phyloP scores from a whole-genome alignment of 352 stramenopile genomes.

The Pythium dissimile region DNA sequence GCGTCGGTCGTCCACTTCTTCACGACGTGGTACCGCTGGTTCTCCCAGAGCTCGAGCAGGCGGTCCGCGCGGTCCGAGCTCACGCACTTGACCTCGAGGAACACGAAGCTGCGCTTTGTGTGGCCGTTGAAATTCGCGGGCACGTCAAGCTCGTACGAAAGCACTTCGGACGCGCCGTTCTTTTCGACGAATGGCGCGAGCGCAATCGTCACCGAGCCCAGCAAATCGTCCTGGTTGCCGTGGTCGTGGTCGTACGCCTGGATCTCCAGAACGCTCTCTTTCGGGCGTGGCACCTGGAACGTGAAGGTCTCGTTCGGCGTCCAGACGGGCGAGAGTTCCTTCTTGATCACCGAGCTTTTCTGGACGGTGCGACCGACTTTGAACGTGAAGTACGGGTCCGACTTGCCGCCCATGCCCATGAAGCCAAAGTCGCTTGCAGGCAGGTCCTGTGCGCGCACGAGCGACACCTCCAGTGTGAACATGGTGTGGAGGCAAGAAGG shows the following conservation, averaged over 20 bases:
- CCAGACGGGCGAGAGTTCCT: slow-evolving; percentile 70
- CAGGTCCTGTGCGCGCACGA: slow-evolving; percentile 67
- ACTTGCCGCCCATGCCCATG: slow-evolving; percentile 66
- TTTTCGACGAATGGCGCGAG: slow-evolving; percentile 45
- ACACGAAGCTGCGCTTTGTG: slow-evolving; percentile 60
- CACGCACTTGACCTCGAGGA: slow-evolving; percentile 70
- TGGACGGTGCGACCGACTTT: slow-evolving; percentile 57
- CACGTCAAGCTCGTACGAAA: slow-evolving; percentile 67
- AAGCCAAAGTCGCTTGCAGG: slow-evolving; percentile 60
- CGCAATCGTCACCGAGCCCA: slow-evolving; percentile 50
- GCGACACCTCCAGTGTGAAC: slow-evolving; percentile 62
- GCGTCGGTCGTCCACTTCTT: slow-evolving; percentile 74
- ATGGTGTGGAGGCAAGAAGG: slow-evolving; percentile 19
- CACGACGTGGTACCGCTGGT: slow-evolving; percentile 76
- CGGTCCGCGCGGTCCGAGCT: slow-evolving; percentile 50
- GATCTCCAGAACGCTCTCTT: slow-evolving; percentile 53
- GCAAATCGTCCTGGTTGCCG: slow-evolving; percentile 75
- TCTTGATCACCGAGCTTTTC: slow-evolving; percentile 61
- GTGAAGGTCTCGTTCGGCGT: slow-evolving; percentile 56
- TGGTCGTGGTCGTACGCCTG: slow-evolving; percentile 70
- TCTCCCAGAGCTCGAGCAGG: slow-evolving; percentile 83
- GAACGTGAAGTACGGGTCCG: slow-evolving; percentile 81
- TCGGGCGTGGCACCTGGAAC: slow-evolving; percentile 57
- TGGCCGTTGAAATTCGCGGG: slow-evolving; percentile 50
- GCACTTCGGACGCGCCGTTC: slow-evolving; percentile 36